phyloP scores from a whole-genome alignment of 495 filamentous ascomycete genomes.

The Massariosphaeria phaeospora region DNA sequence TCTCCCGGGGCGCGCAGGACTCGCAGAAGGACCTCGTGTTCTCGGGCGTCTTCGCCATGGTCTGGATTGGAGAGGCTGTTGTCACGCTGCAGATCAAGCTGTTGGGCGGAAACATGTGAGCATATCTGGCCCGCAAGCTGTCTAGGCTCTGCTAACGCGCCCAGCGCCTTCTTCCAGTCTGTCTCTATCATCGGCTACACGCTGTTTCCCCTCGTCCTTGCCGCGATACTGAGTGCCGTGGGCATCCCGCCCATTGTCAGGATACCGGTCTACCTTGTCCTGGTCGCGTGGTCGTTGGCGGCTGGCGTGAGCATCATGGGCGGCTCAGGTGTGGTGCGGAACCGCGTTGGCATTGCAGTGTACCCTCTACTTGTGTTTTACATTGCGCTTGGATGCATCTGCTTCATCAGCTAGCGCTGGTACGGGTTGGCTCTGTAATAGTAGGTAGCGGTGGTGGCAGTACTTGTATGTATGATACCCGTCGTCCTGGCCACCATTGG shows the following conservation, averaged over 20 bases:
- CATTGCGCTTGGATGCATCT: slow-evolving; percentile 83
- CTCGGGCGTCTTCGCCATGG: slow-evolving; percentile 88
- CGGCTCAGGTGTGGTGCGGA: slow-evolving; percentile 89
- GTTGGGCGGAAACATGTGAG: slow-evolving; percentile 94
- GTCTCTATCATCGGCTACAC: slow-evolving; percentile 98
- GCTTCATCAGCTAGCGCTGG: slow-evolving; percentile 76
- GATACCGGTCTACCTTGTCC: slow-evolving; percentile 82
- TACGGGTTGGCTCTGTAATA: slow-evolving; percentile 8
- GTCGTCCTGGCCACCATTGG: background rate
- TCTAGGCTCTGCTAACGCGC: background rate
- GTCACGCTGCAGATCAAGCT: slow-evolving; percentile 99
- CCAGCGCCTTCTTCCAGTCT: slow-evolving; percentile 92
- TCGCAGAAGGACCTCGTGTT: slow-evolving; percentile 85
- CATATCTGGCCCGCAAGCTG: slow-evolving; percentile 22
- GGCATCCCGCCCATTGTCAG: slow-evolving; percentile 68
- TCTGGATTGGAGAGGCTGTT: slow-evolving; percentile 95
- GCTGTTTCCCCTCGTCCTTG: slow-evolving; percentile 95
- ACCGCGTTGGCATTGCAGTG: slow-evolving; percentile 90
- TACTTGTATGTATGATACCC: background rate
- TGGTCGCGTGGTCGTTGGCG: slow-evolving; percentile 87
- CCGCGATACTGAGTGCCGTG: slow-evolving; percentile 79
- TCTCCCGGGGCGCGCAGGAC: slow-evolving; percentile 68
- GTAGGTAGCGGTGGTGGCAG: background rate
- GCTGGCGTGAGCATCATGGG: slow-evolving; percentile 94
- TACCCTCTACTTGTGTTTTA: slow-evolving; percentile 98